These are phyloP conservation scores for Pachysandra terminalis DNA, from an alignment of 164 flowering plant genomes.

Conservation along the genomic window DNA sequence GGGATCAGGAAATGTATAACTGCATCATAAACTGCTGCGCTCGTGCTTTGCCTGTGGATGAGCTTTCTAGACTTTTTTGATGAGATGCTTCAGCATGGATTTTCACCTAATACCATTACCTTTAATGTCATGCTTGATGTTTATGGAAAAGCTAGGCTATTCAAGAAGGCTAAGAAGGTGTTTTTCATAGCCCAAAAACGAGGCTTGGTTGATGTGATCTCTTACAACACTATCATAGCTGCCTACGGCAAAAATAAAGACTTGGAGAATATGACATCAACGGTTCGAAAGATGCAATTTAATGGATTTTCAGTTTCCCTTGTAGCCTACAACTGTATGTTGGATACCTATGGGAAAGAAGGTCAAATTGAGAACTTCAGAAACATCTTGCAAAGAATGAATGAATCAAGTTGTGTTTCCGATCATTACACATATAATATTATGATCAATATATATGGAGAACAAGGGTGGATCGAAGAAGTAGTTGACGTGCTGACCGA, in stretches of 20 bases:
- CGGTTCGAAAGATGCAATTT: slow-evolving; percentile 58
- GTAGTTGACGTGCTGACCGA: slow-evolving; percentile 65
- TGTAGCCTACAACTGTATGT: slow-evolving; percentile 86
- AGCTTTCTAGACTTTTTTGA: slow-evolving; percentile 72
- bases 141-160: slow-evolving; percentile 68
- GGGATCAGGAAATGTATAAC: slow-evolving; percentile 89
- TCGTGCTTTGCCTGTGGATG: slow-evolving; percentile 87
- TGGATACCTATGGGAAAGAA: slow-evolving; percentile 90
- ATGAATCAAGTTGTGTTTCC: slow-evolving; percentile 46
- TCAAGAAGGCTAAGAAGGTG: slow-evolving; percentile 61
- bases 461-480: slow-evolving; percentile 85
- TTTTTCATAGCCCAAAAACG: slow-evolving; percentile 60
- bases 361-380: slow-evolving; percentile 63
- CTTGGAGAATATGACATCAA: slow-evolving; percentile 54
- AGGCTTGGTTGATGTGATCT: slow-evolving; percentile 63
- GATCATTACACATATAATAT: slow-evolving; percentile 80
- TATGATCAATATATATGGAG: slow-evolving; percentile 85
- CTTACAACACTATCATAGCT: slow-evolving; percentile 87
- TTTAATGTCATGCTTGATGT: slow-evolving; percentile 78
- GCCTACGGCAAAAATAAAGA: slow-evolving; percentile 76
- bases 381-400: slow-evolving; percentile 56
- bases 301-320: slow-evolving; percentile 82
- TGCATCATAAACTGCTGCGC: slow-evolving; percentile 92
- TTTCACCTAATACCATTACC: slow-evolving; percentile 61
- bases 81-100: slow-evolving; percentile 73